Percentiles rank a stretch among this genome's conserved stretches.
Evolutionary conservation across 495 filamentous ascomycete species (phyloP).

Genomic region (Acidomyces sp.): DNA sequence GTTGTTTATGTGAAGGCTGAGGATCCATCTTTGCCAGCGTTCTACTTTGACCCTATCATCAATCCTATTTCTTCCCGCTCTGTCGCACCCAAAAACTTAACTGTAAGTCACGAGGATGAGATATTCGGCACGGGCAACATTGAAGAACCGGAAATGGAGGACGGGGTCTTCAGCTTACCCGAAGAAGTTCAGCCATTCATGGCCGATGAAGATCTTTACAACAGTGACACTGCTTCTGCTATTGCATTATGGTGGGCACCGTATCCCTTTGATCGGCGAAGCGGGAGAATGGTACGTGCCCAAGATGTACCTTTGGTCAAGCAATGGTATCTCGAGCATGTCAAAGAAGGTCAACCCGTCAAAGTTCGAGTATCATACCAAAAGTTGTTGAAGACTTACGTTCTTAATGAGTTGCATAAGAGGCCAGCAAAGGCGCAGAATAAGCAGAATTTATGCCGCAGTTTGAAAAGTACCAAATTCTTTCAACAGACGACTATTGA

Average conservation of each 20-base stretch:
- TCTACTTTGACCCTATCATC: constrained; percentile 95
- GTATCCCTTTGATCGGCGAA: constrained; percentile 87
- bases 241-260: constrained; percentile 98
- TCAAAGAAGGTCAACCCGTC: constrained; percentile 80
- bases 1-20: constrained; percentile 81
- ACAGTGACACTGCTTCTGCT: constrained; percentile 77
- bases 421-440: constrained; percentile 87
- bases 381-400: constrained; percentile 91
- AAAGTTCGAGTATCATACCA: constrained; percentile 99
- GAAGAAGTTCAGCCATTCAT: constrained; percentile 75
- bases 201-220: constrained; percentile 79
- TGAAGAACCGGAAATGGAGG: constrained; percentile 62
- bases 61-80: constrained; percentile 94
- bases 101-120: constrained; percentile 85
- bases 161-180: constrained; percentile 51
- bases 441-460: constrained; percentile 82
- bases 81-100: constrained; percentile 89
- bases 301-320: constrained; percentile 96
- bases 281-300: constrained; percentile 93
- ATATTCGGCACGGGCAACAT: constrained; percentile 77
- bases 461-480: constrained; percentile 90
- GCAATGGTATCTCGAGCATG: constrained; percentile 97
- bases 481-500: constrained; percentile 99
- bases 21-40: constrained; percentile 80
- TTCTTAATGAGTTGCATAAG: constrained; percentile 93